Conservation (phyloP, 495 filamentous ascomycete species). For the Annulohypoxylon moriforme region DNA sequence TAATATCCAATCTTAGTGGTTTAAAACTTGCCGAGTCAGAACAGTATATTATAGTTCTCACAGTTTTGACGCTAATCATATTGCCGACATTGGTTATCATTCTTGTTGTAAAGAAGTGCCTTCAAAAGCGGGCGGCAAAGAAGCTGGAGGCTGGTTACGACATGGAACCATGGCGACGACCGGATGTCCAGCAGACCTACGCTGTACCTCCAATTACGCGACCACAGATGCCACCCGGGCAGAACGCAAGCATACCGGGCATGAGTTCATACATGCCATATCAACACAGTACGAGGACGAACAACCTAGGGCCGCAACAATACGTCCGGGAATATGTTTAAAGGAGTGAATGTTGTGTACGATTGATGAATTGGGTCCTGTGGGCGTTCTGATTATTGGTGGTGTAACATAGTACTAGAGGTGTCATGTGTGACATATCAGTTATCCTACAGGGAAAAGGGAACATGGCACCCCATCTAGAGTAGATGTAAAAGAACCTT, state of each 20-base stretch:
- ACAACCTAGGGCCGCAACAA: slow-evolving; percentile 19
- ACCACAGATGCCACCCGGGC: slow-evolving; percentile 12
- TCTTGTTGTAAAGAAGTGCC: slow-evolving; percentile 34
- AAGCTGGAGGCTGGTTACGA: slow-evolving; percentile 37
- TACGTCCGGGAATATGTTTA: slow-evolving; percentile 33
- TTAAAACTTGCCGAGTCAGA: slow-evolving; percentile 54
- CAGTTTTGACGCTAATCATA: slow-evolving; percentile 48
- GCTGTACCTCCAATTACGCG: background rate
- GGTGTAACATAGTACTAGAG: background rate
- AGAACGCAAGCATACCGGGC: slow-evolving; percentile 27
- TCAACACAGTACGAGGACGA: slow-evolving; percentile 16
- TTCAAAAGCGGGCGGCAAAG: slow-evolving; percentile 31
- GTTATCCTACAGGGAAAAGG: background rate
- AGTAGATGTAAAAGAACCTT: background rate
- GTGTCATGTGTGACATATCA: background rate
- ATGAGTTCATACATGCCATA: slow-evolving; percentile 30
- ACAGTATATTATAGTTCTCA: slow-evolving; percentile 50
- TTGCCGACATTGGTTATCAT: slow-evolving; percentile 45
- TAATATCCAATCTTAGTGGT: slow-evolving; percentile 40
- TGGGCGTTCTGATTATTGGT: slow-evolving; percentile 7
- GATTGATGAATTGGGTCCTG: slow-evolving; percentile 4
- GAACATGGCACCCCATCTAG: background rate
- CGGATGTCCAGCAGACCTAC: slow-evolving; percentile 2
- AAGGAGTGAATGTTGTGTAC: background rate
- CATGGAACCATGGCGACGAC: slow-evolving; percentile 45